Evolutionary conservation across 352 stramenopile genomes (phyloP).

Genomic region (Globisporangium yorkense): DNA sequence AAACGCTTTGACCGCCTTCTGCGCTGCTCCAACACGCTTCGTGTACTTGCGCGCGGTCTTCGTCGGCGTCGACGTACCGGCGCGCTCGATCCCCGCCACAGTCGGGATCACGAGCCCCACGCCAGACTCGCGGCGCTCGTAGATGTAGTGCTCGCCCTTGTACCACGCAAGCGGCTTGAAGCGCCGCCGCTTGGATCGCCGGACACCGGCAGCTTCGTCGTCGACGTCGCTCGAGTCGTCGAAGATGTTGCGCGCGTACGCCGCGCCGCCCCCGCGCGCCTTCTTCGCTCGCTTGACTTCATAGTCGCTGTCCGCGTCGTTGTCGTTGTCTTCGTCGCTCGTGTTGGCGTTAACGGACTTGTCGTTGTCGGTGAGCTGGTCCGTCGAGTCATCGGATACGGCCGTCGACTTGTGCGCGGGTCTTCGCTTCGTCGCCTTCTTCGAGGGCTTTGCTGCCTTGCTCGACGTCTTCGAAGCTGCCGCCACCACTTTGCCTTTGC

Average conservation of each 20-base stretch:
- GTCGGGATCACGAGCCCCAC: slow-evolving; percentile 79
- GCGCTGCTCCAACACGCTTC: slow-evolving; percentile 16
- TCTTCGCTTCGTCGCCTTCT: slow-evolving; percentile 4
- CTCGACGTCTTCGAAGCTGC: slow-evolving; percentile 13
- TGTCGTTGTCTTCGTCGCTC: slow-evolving; percentile 35
- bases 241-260: slow-evolving; percentile 46
- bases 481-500: slow-evolving; percentile 1
- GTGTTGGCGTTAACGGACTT: slow-evolving; percentile 45
- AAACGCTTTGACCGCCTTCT: slow-evolving; percentile 32
- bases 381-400: slow-evolving; percentile 35
- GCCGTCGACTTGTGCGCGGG: slow-evolving; percentile 30
- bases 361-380: slow-evolving; percentile 53
- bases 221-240: slow-evolving; percentile 28
- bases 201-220: slow-evolving; percentile 38
- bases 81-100: slow-evolving; percentile 61
- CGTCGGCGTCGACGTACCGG: slow-evolving; percentile 47
- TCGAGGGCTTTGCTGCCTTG: background rate
- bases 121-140: slow-evolving; percentile 75
- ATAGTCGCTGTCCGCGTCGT: slow-evolving; percentile 45
- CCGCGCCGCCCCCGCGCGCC: slow-evolving; percentile 18
- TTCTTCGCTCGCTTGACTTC: slow-evolving; percentile 14
- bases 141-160: slow-evolving; percentile 85
- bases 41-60: slow-evolving; percentile 33
- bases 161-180: slow-evolving; percentile 88
- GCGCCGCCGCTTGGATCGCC: slow-evolving; percentile 67